Base-by-base conservation (phyloP, 805 yeast genomes). In the Jamesozyma hellenica region DNA sequence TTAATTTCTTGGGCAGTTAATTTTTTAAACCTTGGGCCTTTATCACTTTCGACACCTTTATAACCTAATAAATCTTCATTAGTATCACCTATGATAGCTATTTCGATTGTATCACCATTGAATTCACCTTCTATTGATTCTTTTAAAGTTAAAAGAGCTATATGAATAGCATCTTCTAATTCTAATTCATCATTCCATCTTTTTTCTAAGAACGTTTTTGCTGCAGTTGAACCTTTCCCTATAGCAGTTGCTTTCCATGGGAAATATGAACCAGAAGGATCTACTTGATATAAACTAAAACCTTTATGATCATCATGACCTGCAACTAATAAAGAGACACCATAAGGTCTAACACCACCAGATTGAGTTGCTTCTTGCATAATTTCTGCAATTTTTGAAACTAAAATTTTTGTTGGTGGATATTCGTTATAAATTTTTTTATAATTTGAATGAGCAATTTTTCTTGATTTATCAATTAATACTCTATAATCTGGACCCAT, bases 191-290 rank as follows among this genome's bases (percentile, higher is more conserved):
- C 94, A 59, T 88, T 90, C 96, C 97, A 92, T 66, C 99, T 79
- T 67, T 92, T 92, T 63, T 92, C 99, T 57, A 92, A 67, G 54
- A 92, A 92, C 1, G 97, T 90, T 69, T 94, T 92, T 28, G 97
- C 98, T n/a, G 94, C 85, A 33, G 78, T 77, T 3, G 96, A 79
- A 19, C 96, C 94, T 59, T 87, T 88, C 48, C 99, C 99, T 53
- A 92, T 92, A 18, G 98, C 97, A 3, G 98, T 90, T 29, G 98
- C 98, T 65, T 90, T 92, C 99, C 99, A 92, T 9, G 99, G 97
- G 72, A 85, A 92, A 62, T 82, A 92, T 31, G 96, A 79, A 9
- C 99, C 99, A 3, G 95, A 82, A 4, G 99, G 99, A 66, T 92
- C 99, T 35, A 92, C 94, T 65, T 92, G 99, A 63, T 92, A 92